Percentiles rank a stretch among this genome's conserved stretches.
These are phyloP conservation scores for Xylaria nigripes DNA, from an alignment of 495 filamentous ascomycete genomes.

Conservation along the genomic window DNA sequence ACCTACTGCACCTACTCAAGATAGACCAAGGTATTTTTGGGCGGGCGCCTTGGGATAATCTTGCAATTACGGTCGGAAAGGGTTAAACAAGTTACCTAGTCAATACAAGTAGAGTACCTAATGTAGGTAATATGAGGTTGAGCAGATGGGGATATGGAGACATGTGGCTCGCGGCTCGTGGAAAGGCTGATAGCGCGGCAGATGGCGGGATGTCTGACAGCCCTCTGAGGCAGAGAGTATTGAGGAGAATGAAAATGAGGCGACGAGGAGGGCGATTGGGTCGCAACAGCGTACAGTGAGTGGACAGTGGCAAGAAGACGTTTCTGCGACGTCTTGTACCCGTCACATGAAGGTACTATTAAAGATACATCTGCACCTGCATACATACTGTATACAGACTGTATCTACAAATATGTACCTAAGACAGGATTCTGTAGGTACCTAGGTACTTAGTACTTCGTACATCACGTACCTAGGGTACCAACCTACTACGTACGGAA, in stretches of 20 bases:
- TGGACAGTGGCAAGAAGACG: background rate
- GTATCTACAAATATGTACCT: too few species aligned
- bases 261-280: slow-evolving; percentile 9
- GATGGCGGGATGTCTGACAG: slow-evolving; percentile 2
- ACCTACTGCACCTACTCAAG: background rate
- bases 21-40: background rate
- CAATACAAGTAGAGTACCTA: background rate
- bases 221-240: background rate
- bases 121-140: background rate
- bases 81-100: background rate
- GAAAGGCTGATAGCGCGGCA: slow-evolving; percentile 8
- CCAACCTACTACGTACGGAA: background rate
- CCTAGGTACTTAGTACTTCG: too few species aligned
- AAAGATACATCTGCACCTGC: too few species aligned
- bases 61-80: background rate
- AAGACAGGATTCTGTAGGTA: too few species aligned
- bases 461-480: background rate
- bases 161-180: slow-evolving; percentile 10
- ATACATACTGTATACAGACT: too few species aligned
- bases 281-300: slow-evolving; percentile 1
- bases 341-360: too few species aligned
- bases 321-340: too few species aligned
- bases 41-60: background rate
- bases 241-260: slow-evolving; percentile 6
- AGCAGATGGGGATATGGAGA: slow-evolving; percentile 3